Conservation (phyloP, 2,329 filamentous ascomycete species). For the Aspergillus awamori region DNA sequence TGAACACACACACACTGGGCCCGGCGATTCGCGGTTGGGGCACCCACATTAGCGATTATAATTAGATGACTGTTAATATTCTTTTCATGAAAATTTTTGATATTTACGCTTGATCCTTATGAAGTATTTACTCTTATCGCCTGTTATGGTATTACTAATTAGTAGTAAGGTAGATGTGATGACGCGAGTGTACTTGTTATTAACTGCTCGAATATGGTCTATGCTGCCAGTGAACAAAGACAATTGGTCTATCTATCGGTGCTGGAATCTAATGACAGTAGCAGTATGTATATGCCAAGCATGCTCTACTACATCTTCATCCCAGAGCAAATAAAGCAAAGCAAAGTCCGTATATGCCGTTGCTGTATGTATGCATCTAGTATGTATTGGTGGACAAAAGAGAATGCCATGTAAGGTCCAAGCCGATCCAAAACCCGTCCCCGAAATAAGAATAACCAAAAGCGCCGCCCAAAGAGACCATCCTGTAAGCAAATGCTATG, state of each 20-base stretch:
- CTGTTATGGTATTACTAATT: no score
- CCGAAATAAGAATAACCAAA: not conserved
- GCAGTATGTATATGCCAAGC: not conserved
- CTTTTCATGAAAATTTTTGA: slow-evolving; percentile 1
- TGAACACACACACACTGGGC: slow-evolving; percentile 14
- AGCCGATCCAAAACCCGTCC: not conserved
- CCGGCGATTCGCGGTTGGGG: slow-evolving; percentile 9
- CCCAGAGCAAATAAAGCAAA: not conserved
- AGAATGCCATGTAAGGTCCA: not conserved
- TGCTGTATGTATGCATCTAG: not conserved
- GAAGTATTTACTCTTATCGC: not conserved
- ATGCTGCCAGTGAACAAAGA: no score
- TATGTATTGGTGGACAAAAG: not conserved
- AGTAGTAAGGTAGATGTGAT: no score
- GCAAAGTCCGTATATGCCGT: not conserved
- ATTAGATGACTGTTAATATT: slow-evolving; percentile 17
- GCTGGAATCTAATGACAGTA: no score
- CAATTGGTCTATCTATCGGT: no score
- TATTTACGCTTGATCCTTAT: not conserved
- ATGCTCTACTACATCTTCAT: not conserved
- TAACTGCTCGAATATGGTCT: no score
- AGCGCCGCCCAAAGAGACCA: not conserved
- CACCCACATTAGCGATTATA: slow-evolving; percentile 13
- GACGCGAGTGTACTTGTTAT: no score
- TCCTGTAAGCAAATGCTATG: not conserved